These are phyloP conservation scores for Mycocentrospora acerina DNA, from an alignment of 2,329 filamentous ascomycete species.

Conservation along the genomic window DNA sequence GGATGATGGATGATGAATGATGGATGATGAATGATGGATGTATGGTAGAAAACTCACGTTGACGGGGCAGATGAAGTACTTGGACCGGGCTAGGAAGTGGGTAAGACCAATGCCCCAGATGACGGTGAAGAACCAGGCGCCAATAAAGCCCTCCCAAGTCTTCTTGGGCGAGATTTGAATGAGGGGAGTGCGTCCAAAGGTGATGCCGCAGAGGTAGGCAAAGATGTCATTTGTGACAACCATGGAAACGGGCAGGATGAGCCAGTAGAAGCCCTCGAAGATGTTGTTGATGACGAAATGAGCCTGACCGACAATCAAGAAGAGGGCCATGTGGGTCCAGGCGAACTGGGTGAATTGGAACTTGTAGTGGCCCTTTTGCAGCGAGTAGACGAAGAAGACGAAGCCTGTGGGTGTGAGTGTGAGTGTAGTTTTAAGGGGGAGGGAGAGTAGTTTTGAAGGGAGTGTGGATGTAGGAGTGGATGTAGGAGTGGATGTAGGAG, in stretches of 20 bases:
- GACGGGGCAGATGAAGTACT: slow-evolving; percentile 98
- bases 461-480: too few relatives aligned
- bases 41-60: too few relatives aligned
- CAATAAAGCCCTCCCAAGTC: slow-evolving; percentile 96
- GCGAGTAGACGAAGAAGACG: slow-evolving; percentile 93
- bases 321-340: slow-evolving; percentile 99
- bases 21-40: too few relatives aligned
- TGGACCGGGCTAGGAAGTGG: slow-evolving; percentile 82
- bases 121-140: slow-evolving; percentile 93
- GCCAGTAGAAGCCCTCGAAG: slow-evolving; percentile 99
- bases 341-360: slow-evolving; percentile 99
- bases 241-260: slow-evolving; percentile 90
- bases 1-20: too few relatives aligned
- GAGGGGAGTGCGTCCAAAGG: slow-evolving; percentile 91
- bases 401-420: slow-evolving; percentile 67
- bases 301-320: slow-evolving; percentile 94
- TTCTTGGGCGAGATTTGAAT: slow-evolving; percentile 99
- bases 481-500: too few relatives aligned
- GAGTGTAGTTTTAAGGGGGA: too few relatives aligned
- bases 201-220: slow-evolving; percentile 95
- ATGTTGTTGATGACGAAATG: slow-evolving; percentile 99
- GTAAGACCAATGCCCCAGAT: slow-evolving; percentile 81
- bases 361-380: slow-evolving; percentile 93
- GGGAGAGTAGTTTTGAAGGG: too few relatives aligned
- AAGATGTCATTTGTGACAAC: slow-evolving; percentile 99